Conservation (phyloP, 352 stramenopile species). For the Thraustotheca clavata region DNA sequence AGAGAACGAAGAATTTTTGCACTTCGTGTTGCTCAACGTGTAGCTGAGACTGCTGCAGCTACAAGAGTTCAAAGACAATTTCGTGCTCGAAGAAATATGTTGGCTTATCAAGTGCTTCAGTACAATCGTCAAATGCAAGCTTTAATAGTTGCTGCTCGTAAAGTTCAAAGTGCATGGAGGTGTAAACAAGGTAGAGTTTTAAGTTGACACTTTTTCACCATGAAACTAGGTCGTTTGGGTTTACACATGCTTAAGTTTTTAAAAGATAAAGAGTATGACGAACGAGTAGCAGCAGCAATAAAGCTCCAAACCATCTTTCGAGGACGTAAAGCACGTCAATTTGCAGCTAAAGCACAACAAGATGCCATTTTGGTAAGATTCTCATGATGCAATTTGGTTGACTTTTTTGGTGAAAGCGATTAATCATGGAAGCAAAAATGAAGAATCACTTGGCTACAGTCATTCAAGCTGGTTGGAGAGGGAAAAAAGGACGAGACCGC, state of each 20-base stretch:
- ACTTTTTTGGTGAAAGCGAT: conserved; percentile 26
- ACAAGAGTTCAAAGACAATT: conserved; percentile 5
- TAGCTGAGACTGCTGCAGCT: not conserved
- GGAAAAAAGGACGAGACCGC: conserved; percentile 49
- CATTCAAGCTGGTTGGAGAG: conserved; percentile 69
- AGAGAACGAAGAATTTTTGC: not conserved
- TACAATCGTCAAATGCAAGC: not conserved
- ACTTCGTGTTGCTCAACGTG: not conserved
- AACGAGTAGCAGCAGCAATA: conserved; percentile 21
- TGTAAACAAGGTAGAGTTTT: conserved; percentile 15
- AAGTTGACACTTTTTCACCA: not conserved
- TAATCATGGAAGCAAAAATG: conserved; percentile 43
- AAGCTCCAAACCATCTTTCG: conserved; percentile 36
- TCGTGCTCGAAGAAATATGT: conserved; percentile 3
- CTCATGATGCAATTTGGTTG: not conserved
- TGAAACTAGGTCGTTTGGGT: conserved; percentile 2
- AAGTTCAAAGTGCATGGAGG: conserved; percentile 11
- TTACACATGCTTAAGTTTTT: conserved; percentile 18
- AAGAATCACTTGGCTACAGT: conserved; percentile 56
- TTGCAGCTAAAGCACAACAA: conserved; percentile 16
- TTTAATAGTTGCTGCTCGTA: not conserved
- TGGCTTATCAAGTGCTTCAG: conserved; percentile 9
- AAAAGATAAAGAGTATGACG: conserved; percentile 18
- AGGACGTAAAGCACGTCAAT: conserved; percentile 41
- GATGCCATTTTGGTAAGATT: not conserved